These are phyloP conservation scores for Ogataea philodendri DNA, from an alignment of 805 yeast genomes.

Conservation along the genomic window DNA sequence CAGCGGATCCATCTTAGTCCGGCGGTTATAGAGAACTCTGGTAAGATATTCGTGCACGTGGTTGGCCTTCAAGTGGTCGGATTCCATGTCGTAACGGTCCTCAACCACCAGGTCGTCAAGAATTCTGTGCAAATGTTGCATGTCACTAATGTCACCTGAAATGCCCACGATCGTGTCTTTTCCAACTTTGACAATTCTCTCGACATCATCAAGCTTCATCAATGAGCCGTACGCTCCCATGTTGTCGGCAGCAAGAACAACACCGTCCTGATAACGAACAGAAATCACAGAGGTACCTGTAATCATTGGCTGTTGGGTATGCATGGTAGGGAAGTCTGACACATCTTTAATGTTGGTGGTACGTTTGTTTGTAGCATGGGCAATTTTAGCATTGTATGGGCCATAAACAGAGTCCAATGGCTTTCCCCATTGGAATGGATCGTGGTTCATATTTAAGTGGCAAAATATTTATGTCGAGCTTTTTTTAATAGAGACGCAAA, in stretches of 20 bases:
- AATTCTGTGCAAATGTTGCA: constrained; percentile 75
- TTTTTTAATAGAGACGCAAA: constrained; percentile 2
- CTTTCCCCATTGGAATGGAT: constrained; percentile 94
- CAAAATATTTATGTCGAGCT: constrained; percentile 7
- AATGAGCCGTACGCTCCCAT: constrained; percentile 92
- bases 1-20: constrained; percentile 91
- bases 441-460: constrained; percentile 76
- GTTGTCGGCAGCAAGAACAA: constrained; percentile 92
- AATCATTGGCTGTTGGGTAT: constrained; percentile 91
- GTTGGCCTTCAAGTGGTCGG: constrained; percentile 66
- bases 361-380: constrained; percentile 49
- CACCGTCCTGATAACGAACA: constrained; percentile 85
- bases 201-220: constrained; percentile 79
- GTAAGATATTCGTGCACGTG: constrained; percentile 86
- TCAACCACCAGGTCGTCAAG: constrained; percentile 78
- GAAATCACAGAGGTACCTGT: constrained; percentile 97
- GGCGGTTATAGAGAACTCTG: constrained; percentile 78
- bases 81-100: constrained; percentile 75
- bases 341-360: constrained; percentile 11
- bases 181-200: constrained; percentile 84
- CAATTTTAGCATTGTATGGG: constrained; percentile 67
- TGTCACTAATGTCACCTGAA: constrained; percentile 92
- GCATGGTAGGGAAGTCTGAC: constrained; percentile 65
- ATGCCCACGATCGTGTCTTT: constrained; percentile 84
- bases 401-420: constrained; percentile 85